Evolutionary conservation across 129 eudicot species (phyloP), one percentile per base, ranked within the genome.

Genomic region (Calendula officinalis): DNA sequence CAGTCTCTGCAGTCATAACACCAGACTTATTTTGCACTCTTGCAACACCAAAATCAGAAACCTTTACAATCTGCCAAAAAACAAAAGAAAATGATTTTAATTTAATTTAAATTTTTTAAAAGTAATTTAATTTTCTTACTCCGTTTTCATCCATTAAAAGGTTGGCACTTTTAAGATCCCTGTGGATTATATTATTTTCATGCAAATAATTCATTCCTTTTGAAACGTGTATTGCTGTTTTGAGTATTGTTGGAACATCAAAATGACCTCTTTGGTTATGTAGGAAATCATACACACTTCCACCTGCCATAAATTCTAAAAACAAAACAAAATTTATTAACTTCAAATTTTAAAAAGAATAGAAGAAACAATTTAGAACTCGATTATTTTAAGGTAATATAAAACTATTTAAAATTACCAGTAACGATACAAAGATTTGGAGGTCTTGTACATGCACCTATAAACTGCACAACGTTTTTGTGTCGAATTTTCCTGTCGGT

Each of bases 161-260:
- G 67, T 92, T 92, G 72, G 98, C 96, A 63, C 95, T 83, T 82
- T 92, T 92, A 3, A 91, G 87, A 69, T 91, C 98, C 70, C 98
- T 71, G 65, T 91, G 98, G 61, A 91, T 79, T 32, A 92, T 88
- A 67, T 85, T 81, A 56, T 85, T 92, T 40, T 82, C 83, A 60
- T 92, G 96, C 83, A 92, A 78, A 64, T 92, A 92, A 69, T 81
- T 86, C 98, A 92, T 92, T 75, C 98, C 98, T 58, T 81, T 88
- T 11, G 95, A 83, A 58, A 92, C 83, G 54, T 88, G 91, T 69
- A 78, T 75, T 43, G 86, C 96, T 66, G 83, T 83, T 75, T 75
- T 83, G 82, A 91, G 75, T 39, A 83, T 11, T 32, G 86, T 82
- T 58, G 94, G 86, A 46, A 88, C 81, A 71, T 84, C 85, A 64